phyloP scores from a whole-genome alignment of 2,329 filamentous ascomycete genomes.

The Falciphora oryzae region DNA sequence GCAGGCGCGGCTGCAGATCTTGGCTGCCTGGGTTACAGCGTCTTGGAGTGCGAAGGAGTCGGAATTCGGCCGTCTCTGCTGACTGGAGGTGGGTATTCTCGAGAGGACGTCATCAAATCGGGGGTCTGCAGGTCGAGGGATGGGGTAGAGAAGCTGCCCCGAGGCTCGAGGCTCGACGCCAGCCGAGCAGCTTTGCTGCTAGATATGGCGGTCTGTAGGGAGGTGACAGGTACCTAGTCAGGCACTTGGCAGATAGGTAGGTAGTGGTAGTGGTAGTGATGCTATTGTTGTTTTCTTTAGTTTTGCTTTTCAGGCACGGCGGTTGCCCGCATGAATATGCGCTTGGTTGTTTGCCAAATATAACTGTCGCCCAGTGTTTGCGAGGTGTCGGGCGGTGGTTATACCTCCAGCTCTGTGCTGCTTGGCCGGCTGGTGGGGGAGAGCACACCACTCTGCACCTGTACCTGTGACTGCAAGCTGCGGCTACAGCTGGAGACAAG shows the following conservation, averaged over 20 bases:
- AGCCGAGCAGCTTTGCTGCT: background rate
- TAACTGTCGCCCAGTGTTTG: background rate
- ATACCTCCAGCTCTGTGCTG: background rate
- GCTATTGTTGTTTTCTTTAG: background rate
- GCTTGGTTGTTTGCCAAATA: background rate
- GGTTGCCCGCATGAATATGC: background rate
- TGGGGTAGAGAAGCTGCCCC: background rate
- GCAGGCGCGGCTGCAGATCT: background rate
- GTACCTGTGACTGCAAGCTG: background rate
- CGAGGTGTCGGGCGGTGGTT: background rate
- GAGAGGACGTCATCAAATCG: background rate
- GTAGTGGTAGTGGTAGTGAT: background rate
- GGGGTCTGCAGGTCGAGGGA: background rate
- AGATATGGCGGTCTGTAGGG: background rate
- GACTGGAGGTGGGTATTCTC: background rate
- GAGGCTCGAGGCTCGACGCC: too few relatives aligned
- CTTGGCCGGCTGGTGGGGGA: background rate
- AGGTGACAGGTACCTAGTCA: too few relatives aligned
- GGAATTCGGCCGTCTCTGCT: background rate
- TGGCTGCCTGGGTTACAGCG: background rate
- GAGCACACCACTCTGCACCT: background rate
- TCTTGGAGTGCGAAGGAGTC: background rate
- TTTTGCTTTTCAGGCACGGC: background rate
- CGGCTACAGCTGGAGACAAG: background rate
- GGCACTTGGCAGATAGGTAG: too few relatives aligned